Conservation (phyloP, 2,329 filamentous ascomycete species). For the Xylariales sp. region DNA sequence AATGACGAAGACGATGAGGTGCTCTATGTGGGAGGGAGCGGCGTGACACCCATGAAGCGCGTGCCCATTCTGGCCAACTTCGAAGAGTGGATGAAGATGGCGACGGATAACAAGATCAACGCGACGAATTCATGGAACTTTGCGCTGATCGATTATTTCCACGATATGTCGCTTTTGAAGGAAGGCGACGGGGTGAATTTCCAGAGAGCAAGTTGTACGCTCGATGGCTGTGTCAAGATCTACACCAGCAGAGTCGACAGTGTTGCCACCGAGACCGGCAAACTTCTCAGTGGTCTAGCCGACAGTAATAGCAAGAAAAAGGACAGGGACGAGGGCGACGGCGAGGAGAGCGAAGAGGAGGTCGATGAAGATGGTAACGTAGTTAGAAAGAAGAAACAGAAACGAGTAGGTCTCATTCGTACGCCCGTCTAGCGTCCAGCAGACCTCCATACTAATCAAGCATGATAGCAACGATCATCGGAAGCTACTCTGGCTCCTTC, state of each 20-base stretch:
- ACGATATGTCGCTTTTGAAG: conserved; percentile 96
- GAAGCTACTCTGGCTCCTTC: conserved; percentile 90
- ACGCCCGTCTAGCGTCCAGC: too few relatives aligned
- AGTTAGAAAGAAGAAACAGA: conserved; percentile 59
- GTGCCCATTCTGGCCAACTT: conserved; percentile 96
- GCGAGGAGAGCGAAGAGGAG: conserved; percentile 62
- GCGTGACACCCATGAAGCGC: conserved; percentile 91
- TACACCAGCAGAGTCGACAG: conserved; percentile 98
- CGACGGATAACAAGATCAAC: conserved; percentile 98
- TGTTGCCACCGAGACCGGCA: conserved; percentile 94
- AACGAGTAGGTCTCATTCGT: conserved; percentile 69
- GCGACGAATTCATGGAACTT: conserved; percentile 99
- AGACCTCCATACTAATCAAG: too few relatives aligned
- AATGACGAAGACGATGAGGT: conserved; percentile 53
- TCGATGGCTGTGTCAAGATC: conserved; percentile 98
- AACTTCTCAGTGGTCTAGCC: conserved; percentile 86
- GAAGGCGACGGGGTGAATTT: conserved; percentile 98
- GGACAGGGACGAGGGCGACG: conserved; percentile 59
- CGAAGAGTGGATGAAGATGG: conserved; percentile 99
- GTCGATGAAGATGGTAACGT: conserved; percentile 57
- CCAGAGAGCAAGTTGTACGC: conserved; percentile 93
- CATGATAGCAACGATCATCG: conserved; percentile 67
- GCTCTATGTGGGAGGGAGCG: conserved; percentile 64
- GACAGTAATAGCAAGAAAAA: conserved; percentile 79
- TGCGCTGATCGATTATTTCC: conserved; percentile 98